Conservation (phyloP, 169 alveolate genomes). For the Toxoplasma gondii region DNA sequence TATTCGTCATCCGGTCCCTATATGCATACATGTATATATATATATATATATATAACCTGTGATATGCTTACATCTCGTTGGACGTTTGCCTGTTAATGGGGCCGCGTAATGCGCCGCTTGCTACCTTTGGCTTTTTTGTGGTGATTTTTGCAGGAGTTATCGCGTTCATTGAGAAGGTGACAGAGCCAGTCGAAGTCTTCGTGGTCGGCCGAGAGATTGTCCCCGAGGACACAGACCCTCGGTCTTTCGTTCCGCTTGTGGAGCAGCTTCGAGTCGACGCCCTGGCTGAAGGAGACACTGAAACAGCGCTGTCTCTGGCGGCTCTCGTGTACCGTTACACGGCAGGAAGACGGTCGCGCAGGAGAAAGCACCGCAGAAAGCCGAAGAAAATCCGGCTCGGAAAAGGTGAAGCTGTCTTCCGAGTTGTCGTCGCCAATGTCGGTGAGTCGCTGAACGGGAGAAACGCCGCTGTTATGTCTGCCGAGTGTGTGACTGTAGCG, state of each 20-base stretch:
- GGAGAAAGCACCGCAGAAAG: too few relatives aligned
- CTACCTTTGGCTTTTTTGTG: background rate
- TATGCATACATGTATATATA: constrained; percentile 10
- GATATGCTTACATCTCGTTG: background rate
- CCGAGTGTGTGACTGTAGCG: background rate
- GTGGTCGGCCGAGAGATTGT: constrained; percentile 23
- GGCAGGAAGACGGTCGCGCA: background rate
- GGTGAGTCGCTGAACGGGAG: background rate
- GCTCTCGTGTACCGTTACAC: background rate
- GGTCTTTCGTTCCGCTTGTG: background rate
- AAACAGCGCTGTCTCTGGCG: background rate
- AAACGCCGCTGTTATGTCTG: background rate
- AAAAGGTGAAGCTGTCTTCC: background rate
- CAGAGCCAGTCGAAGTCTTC: background rate
- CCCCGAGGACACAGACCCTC: background rate
- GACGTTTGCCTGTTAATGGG: background rate
- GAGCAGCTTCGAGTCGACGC: background rate
- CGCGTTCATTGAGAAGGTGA: background rate
- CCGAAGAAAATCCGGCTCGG: background rate
- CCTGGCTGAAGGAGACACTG: background rate
- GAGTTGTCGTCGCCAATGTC: background rate
- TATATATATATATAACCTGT: background rate
- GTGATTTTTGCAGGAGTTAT: background rate
- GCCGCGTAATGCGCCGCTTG: background rate
- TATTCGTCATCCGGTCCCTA: background rate